Evolutionary conservation across 805 yeast species (phyloP).

Genomic region (Cephaloascus fragrans): DNA sequence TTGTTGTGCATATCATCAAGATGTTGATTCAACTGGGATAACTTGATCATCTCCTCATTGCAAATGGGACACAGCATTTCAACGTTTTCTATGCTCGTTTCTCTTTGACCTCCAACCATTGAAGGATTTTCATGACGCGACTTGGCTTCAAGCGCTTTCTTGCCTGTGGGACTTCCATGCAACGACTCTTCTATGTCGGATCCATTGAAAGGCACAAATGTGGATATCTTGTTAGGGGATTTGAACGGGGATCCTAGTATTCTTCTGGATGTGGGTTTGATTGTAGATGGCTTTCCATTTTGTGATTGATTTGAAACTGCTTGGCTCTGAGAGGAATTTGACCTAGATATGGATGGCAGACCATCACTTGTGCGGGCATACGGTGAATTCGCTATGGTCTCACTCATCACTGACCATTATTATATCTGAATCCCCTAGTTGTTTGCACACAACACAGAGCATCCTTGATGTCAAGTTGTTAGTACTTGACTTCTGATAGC

Average conservation of each 20-base stretch:
- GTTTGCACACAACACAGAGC: too few relatives aligned
- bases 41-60: constrained; percentile 41
- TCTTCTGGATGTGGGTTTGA: not conserved
- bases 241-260: not conserved
- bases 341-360: too few relatives aligned
- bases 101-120: too few relatives aligned
- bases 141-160: too few relatives aligned
- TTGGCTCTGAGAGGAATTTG: too few relatives aligned
- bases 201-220: not conserved
- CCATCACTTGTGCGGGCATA: too few relatives aligned
- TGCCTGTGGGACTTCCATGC: not conserved
- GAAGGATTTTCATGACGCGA: not conserved
- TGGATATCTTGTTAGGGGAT: not conserved
- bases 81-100: constrained; percentile 5
- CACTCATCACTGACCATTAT: not conserved
- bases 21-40: constrained; percentile 54
- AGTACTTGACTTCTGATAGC: too few relatives aligned
- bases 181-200: not conserved
- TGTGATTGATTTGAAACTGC: too few relatives aligned
- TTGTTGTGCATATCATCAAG: constrained; percentile 57
- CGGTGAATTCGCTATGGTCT: not conserved
- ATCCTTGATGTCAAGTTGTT: too few relatives aligned
- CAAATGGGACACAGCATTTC: constrained; percentile 59
- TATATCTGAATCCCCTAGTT: too few relatives aligned
- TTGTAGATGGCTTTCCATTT: not conserved